Evolutionary conservation across 2,329 filamentous ascomycete species (phyloP).

Genomic region (Hypoxylon sp.): DNA sequence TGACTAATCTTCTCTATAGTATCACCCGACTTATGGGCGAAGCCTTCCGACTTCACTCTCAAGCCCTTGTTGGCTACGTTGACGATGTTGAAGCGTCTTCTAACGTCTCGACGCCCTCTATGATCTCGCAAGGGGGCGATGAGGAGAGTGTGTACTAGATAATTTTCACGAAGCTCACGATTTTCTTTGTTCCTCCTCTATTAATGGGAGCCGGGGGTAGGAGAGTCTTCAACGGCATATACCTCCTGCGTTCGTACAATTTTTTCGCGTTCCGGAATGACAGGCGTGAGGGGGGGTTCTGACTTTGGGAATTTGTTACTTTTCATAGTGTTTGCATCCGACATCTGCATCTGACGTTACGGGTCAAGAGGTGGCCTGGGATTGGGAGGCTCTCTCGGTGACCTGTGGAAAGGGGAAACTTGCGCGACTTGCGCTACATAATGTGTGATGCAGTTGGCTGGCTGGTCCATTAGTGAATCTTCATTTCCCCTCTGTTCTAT

Average conservation of each 20-base stretch:
- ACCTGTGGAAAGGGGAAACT: slow-evolving; percentile 47
- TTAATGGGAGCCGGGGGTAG: slow-evolving; percentile 46
- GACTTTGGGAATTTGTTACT: slow-evolving; percentile 52
- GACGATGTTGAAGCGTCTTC: slow-evolving; percentile 82
- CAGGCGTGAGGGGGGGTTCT: slow-evolving; percentile 52
- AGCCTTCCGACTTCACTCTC: slow-evolving; percentile 95
- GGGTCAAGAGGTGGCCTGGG: slow-evolving; percentile 54
- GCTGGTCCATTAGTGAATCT: slow-evolving; percentile 58
- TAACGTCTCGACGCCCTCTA: slow-evolving; percentile 78
- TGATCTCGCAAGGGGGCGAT: slow-evolving; percentile 79
- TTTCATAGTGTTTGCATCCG: slow-evolving; percentile 54
- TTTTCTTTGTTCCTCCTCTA: slow-evolving; percentile 60
- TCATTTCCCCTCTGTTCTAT: slow-evolving; percentile 64
- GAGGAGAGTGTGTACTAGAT: slow-evolving; percentile 80
- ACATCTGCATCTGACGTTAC: slow-evolving; percentile 56
- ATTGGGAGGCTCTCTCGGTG: slow-evolving; percentile 53
- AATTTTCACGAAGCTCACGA: slow-evolving; percentile 66
- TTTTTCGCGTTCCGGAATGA: slow-evolving; percentile 51
- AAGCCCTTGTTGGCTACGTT: slow-evolving; percentile 94
- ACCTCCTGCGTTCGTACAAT: slow-evolving; percentile 58
- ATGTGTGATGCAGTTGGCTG: slow-evolving; percentile 59
- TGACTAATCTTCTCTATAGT: slow-evolving; percentile 68
- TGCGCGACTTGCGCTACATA: slow-evolving; percentile 55
- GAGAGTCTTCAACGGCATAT: slow-evolving; percentile 64
- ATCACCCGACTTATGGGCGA: slow-evolving; percentile 98